Conservation (phyloP, 179 eudicot species). For the Silene noctiflora region DNA sequence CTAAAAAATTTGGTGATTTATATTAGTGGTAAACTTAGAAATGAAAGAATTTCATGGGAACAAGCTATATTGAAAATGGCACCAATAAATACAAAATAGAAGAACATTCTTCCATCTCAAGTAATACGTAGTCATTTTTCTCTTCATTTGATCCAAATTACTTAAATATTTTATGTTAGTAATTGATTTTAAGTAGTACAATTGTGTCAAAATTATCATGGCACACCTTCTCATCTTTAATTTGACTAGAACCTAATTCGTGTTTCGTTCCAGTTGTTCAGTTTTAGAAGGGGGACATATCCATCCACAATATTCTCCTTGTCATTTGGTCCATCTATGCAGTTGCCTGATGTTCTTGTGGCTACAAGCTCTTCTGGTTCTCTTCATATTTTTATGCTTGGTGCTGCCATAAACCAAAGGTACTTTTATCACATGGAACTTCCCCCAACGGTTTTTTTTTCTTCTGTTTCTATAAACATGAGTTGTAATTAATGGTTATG, state of each 20-base stretch:
- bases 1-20: background rate
- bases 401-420: slow-evolving; percentile 57
- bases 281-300: slow-evolving; percentile 89
- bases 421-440: slow-evolving; percentile 21
- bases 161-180: background rate
- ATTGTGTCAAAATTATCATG: background rate
- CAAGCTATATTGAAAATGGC: background rate
- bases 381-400: slow-evolving; percentile 72
- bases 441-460: background rate
- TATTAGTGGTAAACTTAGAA: background rate
- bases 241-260: slow-evolving; percentile 26
- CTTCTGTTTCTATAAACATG: background rate
- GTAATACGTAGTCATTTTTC: no score
- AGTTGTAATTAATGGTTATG: no score
- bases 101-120: background rate
- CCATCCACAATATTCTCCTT: slow-evolving; percentile 77
- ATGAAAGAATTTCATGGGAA: background rate
- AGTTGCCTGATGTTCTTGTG: slow-evolving; percentile 69
- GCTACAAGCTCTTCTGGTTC: slow-evolving; percentile 94
- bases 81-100: background rate
- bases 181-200: background rate
- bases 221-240: slow-evolving; percentile 3
- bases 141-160: background rate
- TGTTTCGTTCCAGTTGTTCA: slow-evolving; percentile 61
- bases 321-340: slow-evolving; percentile 72